phyloP scores from a whole-genome alignment of 345 rosid species.

The Hibiscus mutabilis region DNA sequence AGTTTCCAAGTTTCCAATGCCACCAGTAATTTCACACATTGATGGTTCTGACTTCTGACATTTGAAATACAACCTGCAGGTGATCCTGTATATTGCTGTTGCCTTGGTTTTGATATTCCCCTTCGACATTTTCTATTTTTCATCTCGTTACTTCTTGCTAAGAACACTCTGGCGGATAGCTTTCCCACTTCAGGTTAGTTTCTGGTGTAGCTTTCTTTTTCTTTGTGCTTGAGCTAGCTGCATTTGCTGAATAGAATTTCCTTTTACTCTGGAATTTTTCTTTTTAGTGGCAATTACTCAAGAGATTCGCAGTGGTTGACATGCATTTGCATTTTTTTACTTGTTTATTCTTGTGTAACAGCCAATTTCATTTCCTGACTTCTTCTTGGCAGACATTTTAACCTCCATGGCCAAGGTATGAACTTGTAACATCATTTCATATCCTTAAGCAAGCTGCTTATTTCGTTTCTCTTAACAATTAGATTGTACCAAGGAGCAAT shows the following conservation, averaged over 20 bases:
- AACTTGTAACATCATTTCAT: slow-evolving; percentile 6
- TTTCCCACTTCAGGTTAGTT: slow-evolving; percentile 85
- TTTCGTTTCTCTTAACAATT: neutral
- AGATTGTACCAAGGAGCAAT: neutral
- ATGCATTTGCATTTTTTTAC: neutral
- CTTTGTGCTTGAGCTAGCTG: neutral
- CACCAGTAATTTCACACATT: neutral
- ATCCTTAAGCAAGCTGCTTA: neutral
- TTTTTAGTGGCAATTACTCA: slow-evolving; percentile 3
- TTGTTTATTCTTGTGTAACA: slow-evolving; percentile 27
- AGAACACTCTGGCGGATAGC: slow-evolving; percentile 90
- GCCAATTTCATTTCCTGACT: slow-evolving; percentile 94
- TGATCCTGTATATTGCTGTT: slow-evolving; percentile 70
- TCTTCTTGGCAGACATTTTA: slow-evolving; percentile 90
- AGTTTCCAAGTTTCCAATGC: neutral
- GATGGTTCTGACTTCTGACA: slow-evolving; percentile 5
- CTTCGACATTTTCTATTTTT: slow-evolving; percentile 83
- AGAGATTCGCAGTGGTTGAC: neutral
- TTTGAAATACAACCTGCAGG: slow-evolving; percentile 45
- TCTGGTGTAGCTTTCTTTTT: neutral
- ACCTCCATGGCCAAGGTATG: slow-evolving; percentile 98
- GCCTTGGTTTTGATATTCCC: slow-evolving; percentile 78
- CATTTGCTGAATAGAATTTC: neutral
- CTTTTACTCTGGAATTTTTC: neutral
- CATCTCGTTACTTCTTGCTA: slow-evolving; percentile 76